Percentiles rank a stretch among this genome's conserved stretches.
phyloP scores from a whole-genome alignment of 2,329 filamentous ascomycete species.

The Pseudopyrenochaeta lycopersici region DNA sequence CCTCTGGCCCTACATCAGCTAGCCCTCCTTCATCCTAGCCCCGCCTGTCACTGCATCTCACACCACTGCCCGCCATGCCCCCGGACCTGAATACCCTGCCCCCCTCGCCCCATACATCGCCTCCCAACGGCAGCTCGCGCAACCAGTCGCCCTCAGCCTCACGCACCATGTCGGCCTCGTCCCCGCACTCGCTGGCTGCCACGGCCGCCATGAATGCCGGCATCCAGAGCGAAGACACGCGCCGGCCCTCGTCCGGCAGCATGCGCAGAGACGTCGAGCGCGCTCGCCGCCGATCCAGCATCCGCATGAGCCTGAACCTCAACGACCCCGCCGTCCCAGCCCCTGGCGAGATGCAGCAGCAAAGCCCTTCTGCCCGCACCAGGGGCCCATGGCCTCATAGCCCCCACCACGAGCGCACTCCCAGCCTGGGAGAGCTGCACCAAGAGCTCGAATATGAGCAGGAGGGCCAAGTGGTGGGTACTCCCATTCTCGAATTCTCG shows the following conservation, averaged over 20 bases:
- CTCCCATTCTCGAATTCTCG: too few species aligned
- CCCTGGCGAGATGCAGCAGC: constrained; percentile 74
- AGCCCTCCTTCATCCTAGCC: not conserved
- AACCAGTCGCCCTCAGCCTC: constrained; percentile 47
- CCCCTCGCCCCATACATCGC: constrained; percentile 55
- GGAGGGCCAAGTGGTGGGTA: constrained; percentile 75
- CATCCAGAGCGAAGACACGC: constrained; percentile 70
- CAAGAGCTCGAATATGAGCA: constrained; percentile 83
- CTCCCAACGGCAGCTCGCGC: constrained; percentile 29
- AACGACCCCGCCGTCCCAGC: constrained; percentile 74
- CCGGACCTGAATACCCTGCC: constrained; percentile 70
- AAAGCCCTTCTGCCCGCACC: constrained; percentile 45
- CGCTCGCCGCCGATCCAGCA: constrained; percentile 71
- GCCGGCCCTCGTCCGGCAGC: constrained; percentile 59
- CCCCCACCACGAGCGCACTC: constrained; percentile 71
- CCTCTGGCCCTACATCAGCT: not conserved
- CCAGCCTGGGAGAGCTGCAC: constrained; percentile 79
- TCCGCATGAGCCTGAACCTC: constrained; percentile 76
- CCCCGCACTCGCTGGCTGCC: constrained; percentile 76
- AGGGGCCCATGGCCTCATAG: constrained; percentile 54
- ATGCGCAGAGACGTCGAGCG: constrained; percentile 50
- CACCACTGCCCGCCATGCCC: constrained; percentile 51
- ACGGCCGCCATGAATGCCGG: constrained; percentile 81
- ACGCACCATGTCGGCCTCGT: constrained; percentile 64
- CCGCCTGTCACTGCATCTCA: constrained; percentile 6